Conservation (phyloP, 2,329 filamentous ascomycete genomes). For the Trichoderma cornu-damae region DNA sequence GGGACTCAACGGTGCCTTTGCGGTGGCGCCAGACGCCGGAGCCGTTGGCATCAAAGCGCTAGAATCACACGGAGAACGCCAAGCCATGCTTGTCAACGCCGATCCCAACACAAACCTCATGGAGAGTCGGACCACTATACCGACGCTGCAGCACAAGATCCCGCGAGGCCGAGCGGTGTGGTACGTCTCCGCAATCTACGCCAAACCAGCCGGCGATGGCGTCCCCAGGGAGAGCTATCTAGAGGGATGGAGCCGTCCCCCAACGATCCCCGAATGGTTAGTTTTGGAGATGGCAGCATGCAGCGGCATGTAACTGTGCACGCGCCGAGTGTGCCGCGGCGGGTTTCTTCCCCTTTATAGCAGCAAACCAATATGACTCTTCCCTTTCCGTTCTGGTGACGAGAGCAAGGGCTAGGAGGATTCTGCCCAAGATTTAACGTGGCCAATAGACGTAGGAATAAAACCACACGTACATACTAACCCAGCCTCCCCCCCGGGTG, state of each 20-base stretch:
- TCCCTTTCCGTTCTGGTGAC: no score
- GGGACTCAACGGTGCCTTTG: slow-evolving; percentile 51
- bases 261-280: slow-evolving; percentile 57
- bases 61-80: slow-evolving; percentile 42
- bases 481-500: not conserved
- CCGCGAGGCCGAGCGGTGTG: slow-evolving; percentile 53
- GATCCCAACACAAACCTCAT: slow-evolving; percentile 76
- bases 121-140: slow-evolving; percentile 66
- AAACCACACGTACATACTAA: not conserved
- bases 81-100: slow-evolving; percentile 64
- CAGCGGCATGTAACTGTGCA: slow-evolving; percentile 16
- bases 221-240: slow-evolving; percentile 51
- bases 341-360: not conserved
- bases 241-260: slow-evolving; percentile 55
- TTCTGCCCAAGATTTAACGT: slow-evolving; percentile 3
- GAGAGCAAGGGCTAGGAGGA: no score
- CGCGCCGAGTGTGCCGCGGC: not conserved
- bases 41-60: slow-evolving; percentile 53
- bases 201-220: slow-evolving; percentile 31
- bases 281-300: slow-evolving; percentile 41
- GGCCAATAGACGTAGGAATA: not conserved
- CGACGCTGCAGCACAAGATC: slow-evolving; percentile 60
- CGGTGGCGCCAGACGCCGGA: slow-evolving; percentile 45
- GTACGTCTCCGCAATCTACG: slow-evolving; percentile 69
- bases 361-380: no score